A percentile compares a stretch with the other conserved stretches of the same genome.
These are phyloP conservation scores for Rhodosporidiobolus odoratus DNA, from an alignment of 768 basidiomycete genomes.

Conservation along the genomic window DNA sequence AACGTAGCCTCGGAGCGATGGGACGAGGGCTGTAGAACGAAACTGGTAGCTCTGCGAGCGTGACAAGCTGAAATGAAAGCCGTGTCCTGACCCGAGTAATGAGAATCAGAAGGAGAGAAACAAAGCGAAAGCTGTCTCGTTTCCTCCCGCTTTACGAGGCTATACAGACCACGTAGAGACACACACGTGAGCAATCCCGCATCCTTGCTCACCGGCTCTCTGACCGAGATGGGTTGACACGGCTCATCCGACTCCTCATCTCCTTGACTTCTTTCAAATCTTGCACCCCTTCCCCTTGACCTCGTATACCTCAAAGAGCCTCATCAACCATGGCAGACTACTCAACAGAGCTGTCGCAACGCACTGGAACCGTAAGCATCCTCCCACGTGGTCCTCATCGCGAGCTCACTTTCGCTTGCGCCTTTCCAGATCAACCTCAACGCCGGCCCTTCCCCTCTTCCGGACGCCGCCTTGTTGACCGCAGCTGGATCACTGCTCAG, in stretches of 20 bases:
- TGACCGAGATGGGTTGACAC: too few species aligned
- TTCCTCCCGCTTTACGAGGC: too few species aligned
- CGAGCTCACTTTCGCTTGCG: neutral
- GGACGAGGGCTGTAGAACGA: too few species aligned
- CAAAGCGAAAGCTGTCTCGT: too few species aligned
- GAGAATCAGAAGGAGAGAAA: too few species aligned
- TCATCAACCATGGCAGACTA: constrained; percentile 14
- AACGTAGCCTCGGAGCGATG: too few species aligned
- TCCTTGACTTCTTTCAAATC: neutral
- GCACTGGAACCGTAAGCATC: constrained; percentile 9
- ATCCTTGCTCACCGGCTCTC: too few species aligned
- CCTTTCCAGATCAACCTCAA: constrained; percentile 71
- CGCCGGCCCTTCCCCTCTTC: constrained; percentile 88
- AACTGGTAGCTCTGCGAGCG: too few species aligned
- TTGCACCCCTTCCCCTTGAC: neutral
- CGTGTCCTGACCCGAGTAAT: too few species aligned
- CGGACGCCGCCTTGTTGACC: constrained; percentile 74
- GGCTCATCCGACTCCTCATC: neutral
- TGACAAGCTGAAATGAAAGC: too few species aligned
- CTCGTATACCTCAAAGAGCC: neutral
- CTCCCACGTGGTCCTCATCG: neutral
- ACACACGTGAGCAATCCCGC: too few species aligned
- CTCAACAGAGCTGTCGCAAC: constrained; percentile 4
- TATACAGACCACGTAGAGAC: too few species aligned
- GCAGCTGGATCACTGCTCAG: constrained; percentile 72